A percentile compares a stretch with the other conserved stretches of the same genome.
Evolutionary conservation across 2,329 filamentous ascomycete species (phyloP).

Genomic region (Rhynchosporium graminicola): DNA sequence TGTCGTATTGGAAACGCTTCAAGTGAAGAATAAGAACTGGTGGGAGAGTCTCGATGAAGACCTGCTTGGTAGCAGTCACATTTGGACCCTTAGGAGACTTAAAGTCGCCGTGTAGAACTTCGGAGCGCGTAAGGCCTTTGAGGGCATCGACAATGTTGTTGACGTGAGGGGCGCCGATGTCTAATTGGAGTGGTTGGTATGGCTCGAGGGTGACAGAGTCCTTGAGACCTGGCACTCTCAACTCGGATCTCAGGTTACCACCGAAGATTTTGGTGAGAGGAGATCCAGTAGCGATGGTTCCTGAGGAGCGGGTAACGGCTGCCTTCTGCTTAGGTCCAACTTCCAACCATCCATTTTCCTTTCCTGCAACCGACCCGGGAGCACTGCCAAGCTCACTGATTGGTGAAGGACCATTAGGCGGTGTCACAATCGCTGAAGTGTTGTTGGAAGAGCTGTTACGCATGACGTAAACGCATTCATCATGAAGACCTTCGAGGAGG

Average conservation of each 20-base stretch:
- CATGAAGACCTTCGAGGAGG: conserved; percentile 86
- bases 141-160: conserved; percentile 91
- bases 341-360: conserved; percentile 81
- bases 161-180: conserved; percentile 85
- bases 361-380: conserved; percentile 41
- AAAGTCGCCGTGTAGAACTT: conserved; percentile 84
- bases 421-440: conserved; percentile 48
- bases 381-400: conserved; percentile 43
- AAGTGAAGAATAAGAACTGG: conserved; percentile 92
- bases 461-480: conserved; percentile 84
- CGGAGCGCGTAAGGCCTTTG: conserved; percentile 78
- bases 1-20: conserved; percentile 97
- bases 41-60: conserved; percentile 89
- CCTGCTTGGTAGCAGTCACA: conserved; percentile 83
- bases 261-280: conserved; percentile 95
- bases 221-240: conserved; percentile 83
- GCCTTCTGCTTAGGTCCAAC: conserved; percentile 90
- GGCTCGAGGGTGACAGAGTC: conserved; percentile 90
- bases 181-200: conserved; percentile 90
- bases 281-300: conserved; percentile 70
- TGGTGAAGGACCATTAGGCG: conserved; percentile 46
- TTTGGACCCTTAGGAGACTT: conserved; percentile 75
- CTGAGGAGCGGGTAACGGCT: conserved; percentile 83
- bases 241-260: conserved; percentile 84
- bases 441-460: conserved; percentile 40